Conservation (phyloP, 2,329 filamentous ascomycete species). For the Xylariaceae sp. region DNA sequence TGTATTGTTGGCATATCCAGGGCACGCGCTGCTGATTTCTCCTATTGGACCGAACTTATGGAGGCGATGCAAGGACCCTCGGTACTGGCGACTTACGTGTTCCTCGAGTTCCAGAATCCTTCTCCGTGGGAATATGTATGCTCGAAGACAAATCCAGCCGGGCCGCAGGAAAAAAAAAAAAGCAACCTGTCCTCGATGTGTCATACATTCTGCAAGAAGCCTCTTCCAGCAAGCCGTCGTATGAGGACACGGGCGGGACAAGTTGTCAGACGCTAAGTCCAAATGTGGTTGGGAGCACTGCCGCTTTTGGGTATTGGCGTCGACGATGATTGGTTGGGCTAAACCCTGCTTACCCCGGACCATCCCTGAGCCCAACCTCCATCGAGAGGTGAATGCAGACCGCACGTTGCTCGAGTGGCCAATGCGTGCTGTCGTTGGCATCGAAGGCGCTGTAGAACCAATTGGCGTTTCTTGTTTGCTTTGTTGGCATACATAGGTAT, state of each 20-base stretch:
- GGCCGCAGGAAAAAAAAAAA: not conserved
- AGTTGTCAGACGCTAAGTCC: not conserved
- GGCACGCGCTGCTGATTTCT: constrained; percentile 3
- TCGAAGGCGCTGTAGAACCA: not conserved
- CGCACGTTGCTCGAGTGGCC: not conserved
- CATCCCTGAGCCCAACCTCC: too few species aligned
- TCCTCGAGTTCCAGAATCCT: not conserved
- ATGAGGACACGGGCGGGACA: not conserved
- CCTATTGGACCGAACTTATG: constrained; percentile 7
- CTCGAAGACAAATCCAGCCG: not conserved
- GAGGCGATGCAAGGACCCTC: not conserved
- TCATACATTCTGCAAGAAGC: not conserved
- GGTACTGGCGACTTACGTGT: constrained; percentile 2
- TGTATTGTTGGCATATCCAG: constrained; percentile 8
- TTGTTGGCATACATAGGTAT: not conserved
- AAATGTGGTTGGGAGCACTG: not conserved
- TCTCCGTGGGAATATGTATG: not conserved
- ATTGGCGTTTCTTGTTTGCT: not conserved
- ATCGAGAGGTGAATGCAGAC: not conserved
- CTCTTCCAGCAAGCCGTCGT: not conserved
- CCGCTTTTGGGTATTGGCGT: constrained; percentile 4
- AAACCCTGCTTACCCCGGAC: not conserved
- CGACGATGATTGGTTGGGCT: constrained; percentile 6
- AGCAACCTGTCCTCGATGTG: not conserved
- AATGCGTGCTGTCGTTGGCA: not conserved